Evolutionary conservation across 164 flowering plant species (phyloP).

Genomic region (Piper betle): DNA sequence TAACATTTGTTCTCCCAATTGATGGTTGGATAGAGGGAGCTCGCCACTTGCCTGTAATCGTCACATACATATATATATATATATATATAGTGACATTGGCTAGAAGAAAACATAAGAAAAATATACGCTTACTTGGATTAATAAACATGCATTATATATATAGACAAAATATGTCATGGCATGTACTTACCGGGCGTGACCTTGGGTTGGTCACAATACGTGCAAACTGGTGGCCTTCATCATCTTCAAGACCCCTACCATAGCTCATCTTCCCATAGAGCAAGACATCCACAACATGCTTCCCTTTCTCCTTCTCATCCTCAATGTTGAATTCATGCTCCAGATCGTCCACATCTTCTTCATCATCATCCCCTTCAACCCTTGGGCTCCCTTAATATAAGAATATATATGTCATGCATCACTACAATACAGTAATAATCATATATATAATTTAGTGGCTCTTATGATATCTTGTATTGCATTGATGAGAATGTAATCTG

Average conservation of each 20-base stretch:
- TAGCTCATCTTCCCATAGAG: constrained; percentile 95
- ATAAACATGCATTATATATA: too few species aligned
- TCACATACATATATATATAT: neutral
- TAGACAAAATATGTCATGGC: neutral
- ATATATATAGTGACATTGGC: neutral
- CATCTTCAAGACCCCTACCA: constrained; percentile 84
- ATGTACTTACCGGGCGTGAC: constrained; percentile 50
- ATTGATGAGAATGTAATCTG: neutral
- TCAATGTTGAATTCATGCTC: constrained; percentile 86
- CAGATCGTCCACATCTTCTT: constrained; percentile 85
- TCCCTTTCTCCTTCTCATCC: constrained; percentile 46
- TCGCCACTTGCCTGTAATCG: constrained; percentile 70
- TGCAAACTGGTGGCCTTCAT: constrained; percentile 44
- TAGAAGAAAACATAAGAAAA: neutral
- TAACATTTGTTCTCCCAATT: constrained; percentile 42
- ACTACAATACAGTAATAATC: neutral
- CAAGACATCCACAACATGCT: constrained; percentile 61
- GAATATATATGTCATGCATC: neutral
- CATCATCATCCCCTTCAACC: constrained; percentile 96
- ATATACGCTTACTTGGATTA: neutral
- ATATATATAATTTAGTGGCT: neutral
- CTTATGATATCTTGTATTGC: too few species aligned
- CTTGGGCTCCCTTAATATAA: constrained; percentile 64
- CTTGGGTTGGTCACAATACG: constrained; percentile 41
- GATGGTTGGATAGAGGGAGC: constrained; percentile 43